Percentiles rank a stretch among this genome's conserved stretches.
Evolutionary conservation across 306 rosid genomes (phyloP).

Genomic region (Sphenostylis stenocarpa): DNA sequence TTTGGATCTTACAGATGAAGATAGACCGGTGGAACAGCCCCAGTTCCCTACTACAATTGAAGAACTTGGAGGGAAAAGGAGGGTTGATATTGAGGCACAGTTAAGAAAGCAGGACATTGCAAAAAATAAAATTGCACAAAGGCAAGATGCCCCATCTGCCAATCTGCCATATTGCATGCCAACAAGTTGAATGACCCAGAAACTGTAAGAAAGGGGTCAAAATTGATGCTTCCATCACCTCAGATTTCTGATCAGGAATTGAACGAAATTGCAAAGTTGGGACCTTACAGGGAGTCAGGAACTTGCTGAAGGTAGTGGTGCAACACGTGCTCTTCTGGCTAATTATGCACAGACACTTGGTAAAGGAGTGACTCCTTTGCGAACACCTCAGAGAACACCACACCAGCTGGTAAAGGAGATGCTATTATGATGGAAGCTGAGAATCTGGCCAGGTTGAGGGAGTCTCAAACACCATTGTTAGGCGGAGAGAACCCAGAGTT

Average conservation of each 20-base stretch:
- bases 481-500: constrained; percentile 92
- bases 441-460: constrained; percentile 88
- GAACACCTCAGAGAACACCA: constrained; percentile 89
- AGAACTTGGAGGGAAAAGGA: too few species aligned
- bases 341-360: constrained; percentile 83
- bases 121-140: too few species aligned
- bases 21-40: too few species aligned
- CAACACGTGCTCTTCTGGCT: constrained; percentile 82
- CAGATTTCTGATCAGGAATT: constrained; percentile 87
- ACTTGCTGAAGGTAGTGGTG: constrained; percentile 69
- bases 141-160: too few species aligned
- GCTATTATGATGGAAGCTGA: constrained; percentile 95
- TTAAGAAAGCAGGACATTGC: too few species aligned
- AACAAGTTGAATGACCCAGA: constrained; percentile 91
- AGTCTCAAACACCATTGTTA: constrained; percentile 86
- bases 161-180: constrained; percentile 83
- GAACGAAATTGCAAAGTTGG: constrained; percentile 91
- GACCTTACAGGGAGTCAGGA: constrained; percentile 79
- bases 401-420: constrained; percentile 91
- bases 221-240: constrained; percentile 92
- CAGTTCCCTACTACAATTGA: too few species aligned
- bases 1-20: too few species aligned
- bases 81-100: too few species aligned
- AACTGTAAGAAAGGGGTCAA: constrained; percentile 82
- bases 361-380: constrained; percentile 72